These are phyloP conservation scores for Linderniella brevidens DNA, from an alignment of 257 asterid genomes.

Conservation along the genomic window DNA sequence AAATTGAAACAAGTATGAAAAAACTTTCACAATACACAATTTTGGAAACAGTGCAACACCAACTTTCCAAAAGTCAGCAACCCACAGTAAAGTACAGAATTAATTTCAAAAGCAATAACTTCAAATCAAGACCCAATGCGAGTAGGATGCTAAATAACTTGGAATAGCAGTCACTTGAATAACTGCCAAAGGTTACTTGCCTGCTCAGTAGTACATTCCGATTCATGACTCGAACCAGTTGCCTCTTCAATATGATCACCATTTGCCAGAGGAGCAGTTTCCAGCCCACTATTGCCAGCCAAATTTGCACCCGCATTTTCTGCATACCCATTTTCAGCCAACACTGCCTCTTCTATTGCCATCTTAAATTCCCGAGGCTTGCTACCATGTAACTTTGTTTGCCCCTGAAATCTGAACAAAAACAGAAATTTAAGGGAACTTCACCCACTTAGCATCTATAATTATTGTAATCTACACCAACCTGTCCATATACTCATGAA, in stretches of 20 bases:
- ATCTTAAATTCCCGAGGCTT: conserved; percentile 50
- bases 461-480: conserved; percentile 15
- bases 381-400: conserved; percentile 85
- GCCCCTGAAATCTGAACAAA: conserved; percentile 69
- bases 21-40: not conserved
- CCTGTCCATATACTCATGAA: conserved; percentile 74
- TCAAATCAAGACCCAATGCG: too few relatives aligned
- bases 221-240: conserved; percentile 63
- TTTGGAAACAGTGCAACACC: not conserved
- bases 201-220: conserved; percentile 38
- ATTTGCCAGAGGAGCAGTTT: conserved; percentile 18
- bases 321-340: conserved; percentile 40
- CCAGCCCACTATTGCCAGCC: conserved; percentile 22
- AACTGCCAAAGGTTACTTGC: conserved; percentile 21
- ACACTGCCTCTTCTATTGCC: conserved; percentile 86
- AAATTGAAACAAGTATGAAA: not conserved
- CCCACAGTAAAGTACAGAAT: too few relatives aligned
- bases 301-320: conserved; percentile 33
- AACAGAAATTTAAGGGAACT: conserved; percentile 10
- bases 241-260: conserved; percentile 48
- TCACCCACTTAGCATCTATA: conserved; percentile 7
- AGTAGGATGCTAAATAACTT: too few relatives aligned
- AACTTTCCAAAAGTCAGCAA: too few relatives aligned
- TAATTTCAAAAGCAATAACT: too few relatives aligned
- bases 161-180: too few relatives aligned